These are phyloP conservation scores for Venturia effusa DNA, from an alignment of 2,329 filamentous ascomycete species.

Conservation along the genomic window DNA sequence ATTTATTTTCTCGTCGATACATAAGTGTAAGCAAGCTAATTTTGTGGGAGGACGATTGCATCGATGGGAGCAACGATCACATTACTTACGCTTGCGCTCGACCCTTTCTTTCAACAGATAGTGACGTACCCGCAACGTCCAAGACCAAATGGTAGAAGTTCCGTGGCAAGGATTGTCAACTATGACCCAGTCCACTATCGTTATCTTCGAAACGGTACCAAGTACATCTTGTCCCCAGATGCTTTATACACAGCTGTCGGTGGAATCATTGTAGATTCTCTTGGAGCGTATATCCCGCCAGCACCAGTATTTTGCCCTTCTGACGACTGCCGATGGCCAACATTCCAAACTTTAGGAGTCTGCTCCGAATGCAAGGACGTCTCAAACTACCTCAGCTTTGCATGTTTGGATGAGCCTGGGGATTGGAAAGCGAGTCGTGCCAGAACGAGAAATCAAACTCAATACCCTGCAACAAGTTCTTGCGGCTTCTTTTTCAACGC, in stretches of 20 bases:
- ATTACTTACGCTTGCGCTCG: conserved; percentile 16
- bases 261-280: neutral
- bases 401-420: neutral
- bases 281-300: neutral
- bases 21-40: neutral
- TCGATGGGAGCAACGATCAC: conserved; percentile 19
- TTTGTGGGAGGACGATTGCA: conserved; percentile 15
- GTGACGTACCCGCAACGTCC: conserved; percentile 19
- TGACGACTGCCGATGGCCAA: conserved; percentile 10
- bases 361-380: conserved; percentile 12
- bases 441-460: conserved; percentile 14
- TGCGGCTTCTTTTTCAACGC: conserved; percentile 13
- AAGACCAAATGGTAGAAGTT: conserved; percentile 12
- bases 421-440: conserved; percentile 1
- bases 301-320: conserved; percentile 10
- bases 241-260: neutral
- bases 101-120: conserved; percentile 25
- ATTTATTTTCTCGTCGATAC: neutral
- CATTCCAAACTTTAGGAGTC: conserved; percentile 11
- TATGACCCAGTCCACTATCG: neutral
- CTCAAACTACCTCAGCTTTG: conserved; percentile 2
- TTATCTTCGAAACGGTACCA: neutral
- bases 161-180: conserved; percentile 15
- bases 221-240: neutral
- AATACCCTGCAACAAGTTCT: neutral